A percentile compares a stretch with the other conserved stretches of the same genome.
phyloP scores from a whole-genome alignment of 1,284 basidiomycete genomes.

The Tilletia walkeri region DNA sequence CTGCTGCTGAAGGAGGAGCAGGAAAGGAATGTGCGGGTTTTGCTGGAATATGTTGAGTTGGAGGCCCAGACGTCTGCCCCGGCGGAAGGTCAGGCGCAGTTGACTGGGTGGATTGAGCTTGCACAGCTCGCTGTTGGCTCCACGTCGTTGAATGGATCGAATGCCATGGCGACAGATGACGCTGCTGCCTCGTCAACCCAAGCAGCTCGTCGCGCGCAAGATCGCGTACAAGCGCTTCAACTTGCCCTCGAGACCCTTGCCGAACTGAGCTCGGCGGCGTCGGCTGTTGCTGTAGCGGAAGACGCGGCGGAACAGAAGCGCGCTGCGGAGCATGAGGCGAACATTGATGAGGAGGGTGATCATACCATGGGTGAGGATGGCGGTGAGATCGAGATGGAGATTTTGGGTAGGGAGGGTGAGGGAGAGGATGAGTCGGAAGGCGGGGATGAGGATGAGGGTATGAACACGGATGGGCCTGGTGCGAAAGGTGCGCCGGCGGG shows the following conservation, averaged over 20 bases:
- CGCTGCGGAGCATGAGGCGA: neutral
- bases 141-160: neutral
- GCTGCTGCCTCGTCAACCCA: neutral
- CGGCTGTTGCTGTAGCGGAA: conserved; percentile 10
- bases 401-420: neutral
- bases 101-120: neutral
- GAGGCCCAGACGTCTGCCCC: neutral
- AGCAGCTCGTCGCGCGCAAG: conserved; percentile 27
- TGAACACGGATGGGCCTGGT: neutral
- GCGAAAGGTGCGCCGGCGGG: neutral
- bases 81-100: neutral
- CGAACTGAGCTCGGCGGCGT: conserved; percentile 35
- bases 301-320: conserved; percentile 14
- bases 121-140: neutral
- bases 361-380: neutral
- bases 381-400: conserved; percentile 3
- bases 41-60: neutral
- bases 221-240: conserved; percentile 37
- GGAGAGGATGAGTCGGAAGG: conserved; percentile 7
- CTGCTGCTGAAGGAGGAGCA: neutral
- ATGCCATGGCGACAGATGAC: neutral
- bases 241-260: conserved; percentile 47
- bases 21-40: neutral
- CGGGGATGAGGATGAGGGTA: neutral
- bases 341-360: conserved; percentile 9